Conservation (phyloP, 1,139 yeast species). For the Debaryomyces psychrophilus region DNA sequence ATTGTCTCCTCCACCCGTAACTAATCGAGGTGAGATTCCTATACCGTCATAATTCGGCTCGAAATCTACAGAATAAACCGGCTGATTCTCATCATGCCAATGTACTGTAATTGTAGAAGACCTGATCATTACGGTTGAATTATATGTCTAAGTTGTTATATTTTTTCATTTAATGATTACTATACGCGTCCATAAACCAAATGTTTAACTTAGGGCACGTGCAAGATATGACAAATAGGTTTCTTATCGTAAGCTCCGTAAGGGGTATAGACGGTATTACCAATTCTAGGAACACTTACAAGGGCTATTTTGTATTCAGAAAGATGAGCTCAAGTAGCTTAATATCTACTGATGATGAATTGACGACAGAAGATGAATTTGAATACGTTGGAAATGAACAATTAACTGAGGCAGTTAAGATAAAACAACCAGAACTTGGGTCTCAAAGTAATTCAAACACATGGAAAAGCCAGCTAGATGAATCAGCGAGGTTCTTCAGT, state of each 20-base stretch:
- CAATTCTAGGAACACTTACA: background rate
- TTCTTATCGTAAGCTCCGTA: background rate
- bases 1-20: slow-evolving; percentile 95
- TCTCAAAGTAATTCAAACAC: background rate
- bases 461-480: background rate
- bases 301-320: background rate
- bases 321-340: background rate
- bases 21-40: slow-evolving; percentile 50
- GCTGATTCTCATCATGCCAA: slow-evolving; percentile 82
- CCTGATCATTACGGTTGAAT: slow-evolving; percentile 37
- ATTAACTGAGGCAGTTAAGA: background rate
- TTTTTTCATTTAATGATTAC: background rate
- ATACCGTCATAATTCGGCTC: slow-evolving; percentile 52
- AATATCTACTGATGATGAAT: slow-evolving; percentile 12
- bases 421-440: background rate
- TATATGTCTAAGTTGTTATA: background rate
- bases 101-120: slow-evolving; percentile 69
- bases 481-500: slow-evolving; percentile 6
- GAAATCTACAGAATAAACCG: slow-evolving; percentile 81
- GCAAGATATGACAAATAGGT: background rate
- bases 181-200: slow-evolving; percentile 9
- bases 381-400: slow-evolving; percentile 1
- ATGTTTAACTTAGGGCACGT: slow-evolving; percentile 1
- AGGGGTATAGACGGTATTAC: background rate
- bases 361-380: slow-evolving; percentile 11